Evolutionary conservation across 345 rosid genomes (phyloP).

Genomic region (Camelina hispida): DNA sequence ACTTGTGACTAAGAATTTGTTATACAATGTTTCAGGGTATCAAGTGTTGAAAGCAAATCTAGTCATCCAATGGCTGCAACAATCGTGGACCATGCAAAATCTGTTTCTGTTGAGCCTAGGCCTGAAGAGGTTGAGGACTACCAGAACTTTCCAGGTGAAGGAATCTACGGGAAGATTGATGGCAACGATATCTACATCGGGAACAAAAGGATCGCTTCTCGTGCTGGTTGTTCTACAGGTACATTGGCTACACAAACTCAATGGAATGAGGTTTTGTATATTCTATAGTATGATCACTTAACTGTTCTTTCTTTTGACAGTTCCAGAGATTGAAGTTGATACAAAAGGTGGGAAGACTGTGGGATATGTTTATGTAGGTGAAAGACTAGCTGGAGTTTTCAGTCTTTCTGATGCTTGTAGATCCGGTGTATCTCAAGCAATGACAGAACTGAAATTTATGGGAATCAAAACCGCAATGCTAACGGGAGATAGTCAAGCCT

Average conservation of each 20-base stretch:
- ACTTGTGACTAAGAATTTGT: constrained; percentile 23
- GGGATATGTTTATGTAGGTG: constrained; percentile 65
- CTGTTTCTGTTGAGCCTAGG: constrained; percentile 61
- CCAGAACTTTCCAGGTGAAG: constrained; percentile 86
- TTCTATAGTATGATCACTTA: constrained; percentile 26
- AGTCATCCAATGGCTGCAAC: constrained; percentile 95
- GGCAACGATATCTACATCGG: constrained; percentile 76
- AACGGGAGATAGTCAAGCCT: constrained; percentile 75
- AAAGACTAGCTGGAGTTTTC: constrained; percentile 60
- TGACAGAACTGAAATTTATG: constrained; percentile 58
- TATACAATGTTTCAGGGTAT: constrained; percentile 60
- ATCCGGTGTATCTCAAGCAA: constrained; percentile 70
- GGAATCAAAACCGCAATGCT: constrained; percentile 77
- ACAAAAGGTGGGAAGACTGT: constrained; percentile 59
- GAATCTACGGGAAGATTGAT: constrained; percentile 78
- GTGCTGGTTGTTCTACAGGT: constrained; percentile 71
- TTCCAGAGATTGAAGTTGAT: constrained; percentile 48
- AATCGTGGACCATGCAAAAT: constrained; percentile 64
- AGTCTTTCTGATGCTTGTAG: constrained; percentile 81
- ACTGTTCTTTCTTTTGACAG: constrained; percentile 34
- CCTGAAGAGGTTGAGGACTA: constrained; percentile 69
- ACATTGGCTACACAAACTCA: background rate
- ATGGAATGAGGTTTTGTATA: background rate
- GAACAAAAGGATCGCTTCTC: constrained; percentile 64
- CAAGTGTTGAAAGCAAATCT: constrained; percentile 94